A percentile compares a stretch with the other conserved stretches of the same genome.
Evolutionary conservation across 2,329 filamentous ascomycete genomes (phyloP).

Genomic region (Alternaria ethzedia): DNA sequence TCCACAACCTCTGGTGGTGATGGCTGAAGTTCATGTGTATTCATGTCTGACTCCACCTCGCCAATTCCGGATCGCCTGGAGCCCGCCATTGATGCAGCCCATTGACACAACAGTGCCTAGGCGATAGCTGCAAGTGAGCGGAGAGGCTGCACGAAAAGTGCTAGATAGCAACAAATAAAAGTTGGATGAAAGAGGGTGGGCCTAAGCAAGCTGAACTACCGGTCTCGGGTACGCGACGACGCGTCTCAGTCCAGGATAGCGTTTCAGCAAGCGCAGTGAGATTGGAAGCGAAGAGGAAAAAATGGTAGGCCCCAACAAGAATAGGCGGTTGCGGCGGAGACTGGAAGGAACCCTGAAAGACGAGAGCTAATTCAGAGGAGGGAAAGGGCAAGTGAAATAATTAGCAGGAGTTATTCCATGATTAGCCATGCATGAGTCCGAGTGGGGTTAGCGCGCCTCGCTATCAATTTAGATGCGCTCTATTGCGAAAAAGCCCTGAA

Average conservation of each 20-base stretch:
- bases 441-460: constrained; percentile 30
- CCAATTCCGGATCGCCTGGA: constrained; percentile 1
- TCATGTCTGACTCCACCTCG: constrained; percentile 5
- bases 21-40: constrained; percentile 16
- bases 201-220: not conserved
- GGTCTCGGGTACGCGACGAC: constrained; percentile 1
- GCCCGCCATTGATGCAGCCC: not conserved
- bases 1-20: constrained; percentile 14
- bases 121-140: constrained; percentile 1
- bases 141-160: constrained; percentile 2
- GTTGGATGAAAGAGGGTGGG: not conserved
- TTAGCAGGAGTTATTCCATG: constrained; percentile 40
- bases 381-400: constrained; percentile 23
- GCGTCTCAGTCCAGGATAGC: not conserved
- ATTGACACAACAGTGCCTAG: not conserved
- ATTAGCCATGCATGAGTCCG: constrained; percentile 30
- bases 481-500: constrained; percentile 33
- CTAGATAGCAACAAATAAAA: not conserved
- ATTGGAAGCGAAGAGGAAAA: constrained; percentile 1
- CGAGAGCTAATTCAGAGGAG: constrained; percentile 19
- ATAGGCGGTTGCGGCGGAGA: not conserved
- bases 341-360: not conserved
- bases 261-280: constrained; percentile 2
- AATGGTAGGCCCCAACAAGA: not conserved
- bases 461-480: constrained; percentile 31